Evolutionary conservation across 768 basidiomycete genomes (phyloP), one percentile per base, ranked within the genome.

Genomic region (Suillus decipiens): DNA sequence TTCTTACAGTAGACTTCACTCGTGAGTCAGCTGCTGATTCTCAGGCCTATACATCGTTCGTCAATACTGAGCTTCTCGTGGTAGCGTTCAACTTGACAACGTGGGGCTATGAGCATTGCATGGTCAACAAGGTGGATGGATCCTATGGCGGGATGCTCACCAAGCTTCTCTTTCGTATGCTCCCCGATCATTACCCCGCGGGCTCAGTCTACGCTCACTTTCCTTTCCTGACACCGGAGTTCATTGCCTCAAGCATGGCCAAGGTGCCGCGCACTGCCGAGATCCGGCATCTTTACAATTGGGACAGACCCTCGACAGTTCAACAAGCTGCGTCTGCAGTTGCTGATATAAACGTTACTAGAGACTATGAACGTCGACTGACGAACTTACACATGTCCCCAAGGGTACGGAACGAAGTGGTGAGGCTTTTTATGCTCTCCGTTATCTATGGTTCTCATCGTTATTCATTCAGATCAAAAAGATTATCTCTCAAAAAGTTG

Each of bases 81-180:
- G 19, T 68, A 91, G 89, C 91, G 11, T 81, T 78, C 69, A 93
- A 92, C 72, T 75, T 91, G 11, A 93, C 93, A 2, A 75, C 86
- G 1, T 95, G 92, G 92, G 92, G 90, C 31, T 92, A 84, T 71
- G 78, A 86, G 62, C 88, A 92, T 71, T 88, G 86, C 70, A 84
- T 86, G 75, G 80, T 81, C 48, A 82, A 90, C 75, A 69, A 76
- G 36, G 69, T 81, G 43, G 88, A 93, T 66, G 89, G 91, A 33
- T 89, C 90, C 0, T 88, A 82, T 63, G 92, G 92, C 19, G 92
- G 91, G 19, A 82, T 90, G 75, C 80, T 94, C 64, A 85, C 84
- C 17, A 89, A 86, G 68, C 77, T 95, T 33, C 81, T 95, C 60
- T 89, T 89, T 81, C 81, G 84, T 55, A 86, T 85, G 22, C 78